Percentiles rank a stretch among this genome's conserved stretches.
Conservation (phyloP, 441 rosid species). For the Macaranga tanarius region DNA sequence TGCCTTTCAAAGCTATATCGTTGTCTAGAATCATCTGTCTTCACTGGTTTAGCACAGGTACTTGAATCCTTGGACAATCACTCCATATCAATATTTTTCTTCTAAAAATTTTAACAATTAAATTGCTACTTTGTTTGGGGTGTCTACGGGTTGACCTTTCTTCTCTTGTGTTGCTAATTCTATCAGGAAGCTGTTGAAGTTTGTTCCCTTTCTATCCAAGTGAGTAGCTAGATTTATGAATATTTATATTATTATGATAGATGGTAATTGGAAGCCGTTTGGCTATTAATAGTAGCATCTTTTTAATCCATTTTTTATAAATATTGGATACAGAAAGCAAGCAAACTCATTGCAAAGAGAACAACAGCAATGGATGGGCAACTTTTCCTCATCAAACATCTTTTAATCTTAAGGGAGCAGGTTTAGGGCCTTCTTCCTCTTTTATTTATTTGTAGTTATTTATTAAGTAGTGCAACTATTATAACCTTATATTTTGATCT, state of each 20-base stretch:
- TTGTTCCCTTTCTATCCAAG: slow-evolving; percentile 86
- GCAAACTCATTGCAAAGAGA: slow-evolving; percentile 75
- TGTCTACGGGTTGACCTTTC: slow-evolving; percentile 8
- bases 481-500: slow-evolving; percentile 25
- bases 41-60: slow-evolving; percentile 98
- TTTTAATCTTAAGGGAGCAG: slow-evolving; percentile 92
- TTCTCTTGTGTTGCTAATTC: slow-evolving; percentile 28
- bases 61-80: slow-evolving; percentile 26
- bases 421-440: slow-evolving; percentile 41
- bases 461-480: slow-evolving; percentile 9
- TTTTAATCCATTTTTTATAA: neutral
- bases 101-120: neutral
- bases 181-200: slow-evolving; percentile 95
- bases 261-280: slow-evolving; percentile 3
- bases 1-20: slow-evolving; percentile 88
- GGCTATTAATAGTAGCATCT: neutral
- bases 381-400: slow-evolving; percentile 92
- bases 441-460: slow-evolving; percentile 28
- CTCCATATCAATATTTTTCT: slow-evolving; percentile 16
- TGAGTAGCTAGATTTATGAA: slow-evolving; percentile 41
- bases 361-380: slow-evolving; percentile 87
- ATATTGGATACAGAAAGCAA: slow-evolving; percentile 67
- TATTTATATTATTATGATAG: neutral
- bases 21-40: slow-evolving; percentile 81
- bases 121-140: slow-evolving; percentile 16